Evolutionary conservation across 306 rosid species (phyloP).

Genomic region (Myrica gale): DNA sequence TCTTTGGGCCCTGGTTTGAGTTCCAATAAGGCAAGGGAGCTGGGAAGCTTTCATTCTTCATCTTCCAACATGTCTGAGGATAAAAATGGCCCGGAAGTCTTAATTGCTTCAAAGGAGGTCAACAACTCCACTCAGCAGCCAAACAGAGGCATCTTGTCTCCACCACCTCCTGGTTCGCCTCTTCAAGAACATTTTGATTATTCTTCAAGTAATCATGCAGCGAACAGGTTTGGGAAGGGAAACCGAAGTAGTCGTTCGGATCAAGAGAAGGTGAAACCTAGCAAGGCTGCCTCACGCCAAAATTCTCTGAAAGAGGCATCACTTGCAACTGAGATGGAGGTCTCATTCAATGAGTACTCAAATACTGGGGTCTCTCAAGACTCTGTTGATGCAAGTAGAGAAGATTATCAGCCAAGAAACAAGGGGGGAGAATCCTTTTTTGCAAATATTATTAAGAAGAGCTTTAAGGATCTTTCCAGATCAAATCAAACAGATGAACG

Average conservation of each 20-base stretch:
- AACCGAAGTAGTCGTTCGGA: slow-evolving; percentile 75
- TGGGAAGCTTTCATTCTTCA: slow-evolving; percentile 68
- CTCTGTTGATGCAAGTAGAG: slow-evolving; percentile 61
- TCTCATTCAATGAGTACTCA: slow-evolving; percentile 69
- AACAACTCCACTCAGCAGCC: slow-evolving; percentile 44
- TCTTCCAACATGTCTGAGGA: slow-evolving; percentile 73
- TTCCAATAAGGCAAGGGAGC: slow-evolving; percentile 62
- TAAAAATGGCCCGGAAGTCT: slow-evolving; percentile 60
- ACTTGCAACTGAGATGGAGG: slow-evolving; percentile 86
- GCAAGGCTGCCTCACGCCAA: slow-evolving; percentile 60
- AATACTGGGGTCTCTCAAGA: slow-evolving; percentile 68
- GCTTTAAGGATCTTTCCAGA: slow-evolving; percentile 61
- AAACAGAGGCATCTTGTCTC: slow-evolving; percentile 41
- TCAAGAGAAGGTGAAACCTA: slow-evolving; percentile 62
- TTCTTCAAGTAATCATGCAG: slow-evolving; percentile 50
- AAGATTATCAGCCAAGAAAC: slow-evolving; percentile 57
- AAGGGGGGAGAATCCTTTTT: slow-evolving; percentile 80
- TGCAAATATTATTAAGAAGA: slow-evolving; percentile 74
- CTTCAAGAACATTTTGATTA: slow-evolving; percentile 69
- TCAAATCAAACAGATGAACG: slow-evolving; percentile 51
- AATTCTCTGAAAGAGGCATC: slow-evolving; percentile 79
- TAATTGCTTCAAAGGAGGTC: slow-evolving; percentile 40
- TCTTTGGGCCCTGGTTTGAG: slow-evolving; percentile 44
- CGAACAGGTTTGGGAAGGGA: slow-evolving; percentile 65
- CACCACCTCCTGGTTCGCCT: slow-evolving; percentile 76